Evolutionary conservation across 1,284 basidiomycete species (phyloP), one percentile per base, ranked within the genome.

Genomic region (Ustilago cynodontis): DNA sequence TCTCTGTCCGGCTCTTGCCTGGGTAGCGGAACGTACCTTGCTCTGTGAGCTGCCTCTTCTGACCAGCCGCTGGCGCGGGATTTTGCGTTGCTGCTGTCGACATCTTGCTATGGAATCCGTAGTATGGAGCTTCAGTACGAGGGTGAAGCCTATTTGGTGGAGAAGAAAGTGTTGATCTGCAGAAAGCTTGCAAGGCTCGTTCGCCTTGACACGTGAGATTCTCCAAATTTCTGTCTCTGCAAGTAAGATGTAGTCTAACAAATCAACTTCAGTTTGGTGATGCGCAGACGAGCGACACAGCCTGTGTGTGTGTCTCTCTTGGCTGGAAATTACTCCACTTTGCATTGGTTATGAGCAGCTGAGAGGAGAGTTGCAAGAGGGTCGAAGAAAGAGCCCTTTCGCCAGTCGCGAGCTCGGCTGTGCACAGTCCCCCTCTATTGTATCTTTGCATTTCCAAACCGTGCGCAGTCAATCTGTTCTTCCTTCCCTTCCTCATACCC

Each of bases 31-130:
- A 60, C 62, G 0, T 37, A 75, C 72, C 72, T 68, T 75, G 77
- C 35, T 75, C 72, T n/a, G 69, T 59, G 3, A 77, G 60, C 26
- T 76, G 72, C 31, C 61, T 68, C 59, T 70, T 67, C 49, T 72
- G 67, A 10, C 29, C 71, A 13, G 65, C 56, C 8, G 63, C 57
- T 18, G 59, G n/a, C 13, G 64, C 58, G 6, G 63, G 6, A 35
- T 71, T 66, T 33, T 63, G 70, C 50, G 71, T 63, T 31, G 57
- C 59, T 47, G 73, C 53, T 54, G 73, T 57, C 56, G 76, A 71
- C 24, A 54, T 65, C 31, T 14, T 52, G 22, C 11, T 52, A 10
- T 45, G 59, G 10, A 18, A 26, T 37, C 31, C 18, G 24, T 56
- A 20, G 35, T 16, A 11, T 33, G 29, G 22, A 37, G 45, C 22